A percentile compares a stretch with the other conserved stretches of the same genome.
Conservation (phyloP, 2,329 filamentous ascomycete species). For the Escovopsis weberi region DNA sequence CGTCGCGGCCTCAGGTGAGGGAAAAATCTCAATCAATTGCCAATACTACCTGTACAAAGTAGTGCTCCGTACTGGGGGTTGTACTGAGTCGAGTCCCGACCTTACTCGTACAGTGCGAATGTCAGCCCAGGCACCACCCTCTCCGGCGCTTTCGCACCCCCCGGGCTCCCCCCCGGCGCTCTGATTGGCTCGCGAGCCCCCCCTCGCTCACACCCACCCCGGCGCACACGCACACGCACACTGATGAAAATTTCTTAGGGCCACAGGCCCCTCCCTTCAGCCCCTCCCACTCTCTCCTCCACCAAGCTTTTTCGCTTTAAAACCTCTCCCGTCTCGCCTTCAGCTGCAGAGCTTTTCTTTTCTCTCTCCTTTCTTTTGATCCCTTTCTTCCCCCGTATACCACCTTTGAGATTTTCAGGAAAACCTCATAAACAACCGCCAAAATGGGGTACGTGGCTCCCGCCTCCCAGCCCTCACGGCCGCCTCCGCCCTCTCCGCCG, state of each 20-base stretch:
- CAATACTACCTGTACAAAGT: no score
- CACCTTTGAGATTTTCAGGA: neutral
- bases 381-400: constrained; percentile 16
- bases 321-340: constrained; percentile 1
- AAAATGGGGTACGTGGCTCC: constrained; percentile 20
- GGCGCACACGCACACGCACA: constrained; percentile 8
- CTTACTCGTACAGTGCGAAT: no score
- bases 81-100: no score
- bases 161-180: neutral
- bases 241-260: constrained; percentile 9
- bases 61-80: no score
- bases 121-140: no score
- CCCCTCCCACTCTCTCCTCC: constrained; percentile 16
- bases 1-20: no score
- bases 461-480: neutral
- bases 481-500: neutral
- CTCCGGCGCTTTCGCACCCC: no score
- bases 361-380: constrained; percentile 21
- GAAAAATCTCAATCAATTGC: no score
- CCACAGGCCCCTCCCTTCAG: constrained; percentile 13
- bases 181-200: constrained; percentile 21
- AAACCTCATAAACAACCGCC: constrained; percentile 12
- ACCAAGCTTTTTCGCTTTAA: constrained; percentile 16
- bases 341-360: constrained; percentile 14
- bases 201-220: neutral